A percentile compares a stretch with the other conserved stretches of the same genome.
These are phyloP conservation scores for Penicillium psychrofluorescens DNA, from an alignment of 495 filamentous ascomycete genomes.

Conservation along the genomic window DNA sequence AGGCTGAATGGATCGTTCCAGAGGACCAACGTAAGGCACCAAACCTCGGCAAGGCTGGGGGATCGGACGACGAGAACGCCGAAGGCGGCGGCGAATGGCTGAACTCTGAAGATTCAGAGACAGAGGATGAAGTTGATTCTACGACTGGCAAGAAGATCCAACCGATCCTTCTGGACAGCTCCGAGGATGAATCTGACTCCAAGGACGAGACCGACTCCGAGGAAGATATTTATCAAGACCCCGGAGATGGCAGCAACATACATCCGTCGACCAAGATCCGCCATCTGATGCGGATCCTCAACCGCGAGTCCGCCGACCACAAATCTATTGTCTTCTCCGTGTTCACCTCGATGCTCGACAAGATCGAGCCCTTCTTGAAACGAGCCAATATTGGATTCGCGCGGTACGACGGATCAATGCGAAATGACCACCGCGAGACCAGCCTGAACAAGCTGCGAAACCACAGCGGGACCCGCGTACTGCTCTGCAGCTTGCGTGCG, in stretches of 20 bases:
- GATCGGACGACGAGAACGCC: conserved; percentile 73
- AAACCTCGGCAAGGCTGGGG: conserved; percentile 69
- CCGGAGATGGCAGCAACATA: conserved; percentile 40
- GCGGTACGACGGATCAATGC: conserved; percentile 93
- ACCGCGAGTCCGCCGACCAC: conserved; percentile 65
- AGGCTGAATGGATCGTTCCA: conserved; percentile 69
- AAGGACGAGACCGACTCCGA: conserved; percentile 19
- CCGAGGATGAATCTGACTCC: conserved; percentile 13
- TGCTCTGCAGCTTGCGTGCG: conserved; percentile 89
- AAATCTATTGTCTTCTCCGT: conserved; percentile 99
- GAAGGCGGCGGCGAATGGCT: conserved; percentile 81
- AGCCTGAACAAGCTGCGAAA: conserved; percentile 69
- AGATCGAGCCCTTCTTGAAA: conserved; percentile 85
- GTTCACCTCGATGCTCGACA: conserved; percentile 95
- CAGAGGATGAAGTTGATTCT: conserved; percentile 40
- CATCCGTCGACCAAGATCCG: conserved; percentile 85
- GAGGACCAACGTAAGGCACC: conserved; percentile 48
- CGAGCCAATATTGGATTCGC: conserved; percentile 66
- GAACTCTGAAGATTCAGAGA: conserved; percentile 54
- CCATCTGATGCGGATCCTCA: conserved; percentile 71
- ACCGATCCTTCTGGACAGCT: conserved; percentile 8
- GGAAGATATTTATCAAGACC: conserved; percentile 34
- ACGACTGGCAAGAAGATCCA: conserved; percentile 19
- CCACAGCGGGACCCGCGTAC: conserved; percentile 62
- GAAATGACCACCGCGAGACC: conserved; percentile 85